Base-by-base conservation (phyloP, 352 stramenopile genomes). In the Globisporangium middletonii region DNA sequence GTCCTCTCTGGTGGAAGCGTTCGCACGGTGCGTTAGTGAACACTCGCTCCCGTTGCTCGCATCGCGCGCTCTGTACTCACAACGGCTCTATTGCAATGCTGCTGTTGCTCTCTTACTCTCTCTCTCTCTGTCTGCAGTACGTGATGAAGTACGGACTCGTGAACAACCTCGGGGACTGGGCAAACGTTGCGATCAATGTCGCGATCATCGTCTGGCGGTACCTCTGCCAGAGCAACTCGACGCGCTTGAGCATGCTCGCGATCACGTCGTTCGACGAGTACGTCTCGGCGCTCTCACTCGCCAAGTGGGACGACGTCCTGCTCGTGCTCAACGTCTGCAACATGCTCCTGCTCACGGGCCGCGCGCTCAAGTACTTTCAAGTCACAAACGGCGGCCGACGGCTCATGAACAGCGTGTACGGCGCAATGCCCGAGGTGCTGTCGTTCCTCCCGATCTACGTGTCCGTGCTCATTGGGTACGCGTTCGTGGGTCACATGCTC, bases 381-480 rank as follows among this genome's bases (percentile, higher is more conserved):
- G 69, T 89, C 44, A 88, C 77, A 0, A 80, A 77, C 54, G 79
- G 79, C 7, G 79, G 79, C 0, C 63, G 70, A 2, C 65, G 77
- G 2, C 71, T 89, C 16, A 84, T 87, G 64, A 60, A 68, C 28
- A 89, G 79, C 60, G 68, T 89, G 5, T 83, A 83, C 58, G 72
- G 69, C 4, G 75, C 77, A 4, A 85, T 89, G 77, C 77, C 77
- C 19, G 77, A 89, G 54, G 69, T 89, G 11, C 59, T 83, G 38
- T 86, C 73, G n/a, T 89, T 89, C 65, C 59, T 83, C 2, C 79
- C 79, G 15, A 89, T 89, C 38, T 89, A 89, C 50, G 57, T 74
- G 13, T 61, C 77, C 0, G 70, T 87, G 27, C 75, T 86, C 56
- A 63, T 88, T 15, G 73, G 77, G 30, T 89, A 88, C 58, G 79